Base-by-base conservation (phyloP, 192 early-diverging fungal genomes). In the Coemansia sp. region DNA sequence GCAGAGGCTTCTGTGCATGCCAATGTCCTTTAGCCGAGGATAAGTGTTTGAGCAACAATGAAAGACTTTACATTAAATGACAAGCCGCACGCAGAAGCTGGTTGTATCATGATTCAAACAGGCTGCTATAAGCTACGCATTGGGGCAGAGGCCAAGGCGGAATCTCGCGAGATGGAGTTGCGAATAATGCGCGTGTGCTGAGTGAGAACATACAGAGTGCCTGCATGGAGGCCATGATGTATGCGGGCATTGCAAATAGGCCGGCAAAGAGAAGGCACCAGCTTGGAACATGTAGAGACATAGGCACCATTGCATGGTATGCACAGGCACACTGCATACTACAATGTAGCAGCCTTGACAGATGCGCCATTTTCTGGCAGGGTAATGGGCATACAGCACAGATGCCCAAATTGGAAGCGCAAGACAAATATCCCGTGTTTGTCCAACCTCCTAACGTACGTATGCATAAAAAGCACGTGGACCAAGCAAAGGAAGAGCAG, bases 291-390 rank as follows among this genome's bases (percentile, higher is more conserved):
- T 36, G 33, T 36, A 36, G 10, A 36, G 33, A 36, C 33, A 36
- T 36, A 6, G 33, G 3, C 10, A 23, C 56, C 30, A 55, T 56
- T 31, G 56, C 64, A 27, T 67, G 56, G 33, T 10, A 67, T 58
- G 57, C 65, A 67, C 51, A 32, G 31, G 27, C 57, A 57, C 59
- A 57, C 51, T 46, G 57, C 57, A 67, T 67, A 51, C 33, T 51
- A 67, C 65, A 67, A 57, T 59, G 51, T 57, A 36, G 33, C 33
- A 36, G 33, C 33, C 33, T 53, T 53, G 51, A 19, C 10, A 11
- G 39, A 31, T 33, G 63, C 23, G 33, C 36, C 63, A 32, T 65
- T 63, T 57, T 51, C 50, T 54, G 64, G 31, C 64, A 57, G 54
- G n/a, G 54, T 55, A 55, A 27, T 20, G 27, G 14, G 54, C 4